phyloP scores from a whole-genome alignment of 2,329 filamentous ascomycete genomes.

The Aureobasidium leucospermi region DNA sequence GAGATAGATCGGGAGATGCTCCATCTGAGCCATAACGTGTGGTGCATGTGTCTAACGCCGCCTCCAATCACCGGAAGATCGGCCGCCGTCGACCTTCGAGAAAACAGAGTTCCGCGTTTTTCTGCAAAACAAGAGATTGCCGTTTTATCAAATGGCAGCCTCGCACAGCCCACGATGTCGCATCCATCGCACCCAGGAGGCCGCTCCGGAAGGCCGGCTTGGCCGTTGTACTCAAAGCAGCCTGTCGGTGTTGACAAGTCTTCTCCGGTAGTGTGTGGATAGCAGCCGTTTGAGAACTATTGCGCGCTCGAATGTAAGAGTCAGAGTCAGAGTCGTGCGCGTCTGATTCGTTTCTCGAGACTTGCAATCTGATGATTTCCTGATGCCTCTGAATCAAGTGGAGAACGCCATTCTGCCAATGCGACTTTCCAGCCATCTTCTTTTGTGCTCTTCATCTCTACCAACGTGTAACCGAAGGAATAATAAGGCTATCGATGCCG shows the following conservation, averaged over 20 bases:
- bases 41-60: not conserved
- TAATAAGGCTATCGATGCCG: not conserved
- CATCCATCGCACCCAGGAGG: not conserved
- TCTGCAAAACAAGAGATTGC: not conserved
- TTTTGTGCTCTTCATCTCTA: not conserved
- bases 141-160: constrained; percentile 1
- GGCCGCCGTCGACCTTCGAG: not conserved
- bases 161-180: not conserved
- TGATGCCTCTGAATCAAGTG: not conserved
- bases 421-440: not conserved
- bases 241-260: not conserved
- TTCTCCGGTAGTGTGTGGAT: not conserved
- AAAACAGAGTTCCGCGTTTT: not conserved
- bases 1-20: constrained; percentile 7
- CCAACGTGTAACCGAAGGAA: not conserved
- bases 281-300: not conserved
- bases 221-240: not conserved
- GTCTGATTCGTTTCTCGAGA: not conserved
- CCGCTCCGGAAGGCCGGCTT: not conserved
- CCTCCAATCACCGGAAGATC: not conserved
- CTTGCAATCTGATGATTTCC: not conserved
- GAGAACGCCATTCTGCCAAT: not conserved
- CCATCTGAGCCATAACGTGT: constrained; percentile 4
- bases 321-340: not conserved
- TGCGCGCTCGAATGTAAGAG: not conserved